Conservation (phyloP, 495 filamentous ascomycete species). For the Cercophora samala region DNA sequence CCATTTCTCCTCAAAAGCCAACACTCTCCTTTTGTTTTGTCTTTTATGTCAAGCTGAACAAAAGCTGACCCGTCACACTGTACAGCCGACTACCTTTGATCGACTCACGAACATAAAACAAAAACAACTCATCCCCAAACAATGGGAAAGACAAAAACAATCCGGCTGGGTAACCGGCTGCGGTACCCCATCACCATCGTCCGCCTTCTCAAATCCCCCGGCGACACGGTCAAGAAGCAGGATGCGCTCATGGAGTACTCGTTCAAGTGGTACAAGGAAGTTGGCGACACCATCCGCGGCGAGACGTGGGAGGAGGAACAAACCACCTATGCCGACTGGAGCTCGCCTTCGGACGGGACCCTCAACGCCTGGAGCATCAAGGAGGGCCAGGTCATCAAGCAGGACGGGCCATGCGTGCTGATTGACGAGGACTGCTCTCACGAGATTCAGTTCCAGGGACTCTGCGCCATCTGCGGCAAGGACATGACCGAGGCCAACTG, state of each 20-base stretch:
- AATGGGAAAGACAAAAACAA: slow-evolving; percentile 43
- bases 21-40: too few relatives aligned
- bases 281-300: slow-evolving; percentile 66
- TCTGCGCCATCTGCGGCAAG: slow-evolving; percentile 90
- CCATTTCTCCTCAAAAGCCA: not conserved
- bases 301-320: slow-evolving; percentile 56
- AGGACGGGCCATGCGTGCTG: slow-evolving; percentile 59
- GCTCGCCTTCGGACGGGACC: slow-evolving; percentile 75
- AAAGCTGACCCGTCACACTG: slow-evolving; percentile 1
- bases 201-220: slow-evolving; percentile 71
- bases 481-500: slow-evolving; percentile 79
- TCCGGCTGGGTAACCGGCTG: slow-evolving; percentile 56
- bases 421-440: slow-evolving; percentile 92
- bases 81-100: not conserved
- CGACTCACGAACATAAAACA: not conserved
- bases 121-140: slow-evolving; percentile 5
- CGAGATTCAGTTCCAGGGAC: slow-evolving; percentile 80
- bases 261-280: slow-evolving; percentile 68
- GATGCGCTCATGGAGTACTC: slow-evolving; percentile 78
- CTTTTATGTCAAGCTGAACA: too few relatives aligned
- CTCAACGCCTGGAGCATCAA: slow-evolving; percentile 71
- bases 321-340: slow-evolving; percentile 70
- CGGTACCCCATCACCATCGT: slow-evolving; percentile 95
- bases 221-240: slow-evolving; percentile 69
- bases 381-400: slow-evolving; percentile 65